Evolutionary conservation across 768 basidiomycete genomes (phyloP), one percentile per base, ranked within the genome.

Genomic region (Hygrophorus pudorinus): DNA sequence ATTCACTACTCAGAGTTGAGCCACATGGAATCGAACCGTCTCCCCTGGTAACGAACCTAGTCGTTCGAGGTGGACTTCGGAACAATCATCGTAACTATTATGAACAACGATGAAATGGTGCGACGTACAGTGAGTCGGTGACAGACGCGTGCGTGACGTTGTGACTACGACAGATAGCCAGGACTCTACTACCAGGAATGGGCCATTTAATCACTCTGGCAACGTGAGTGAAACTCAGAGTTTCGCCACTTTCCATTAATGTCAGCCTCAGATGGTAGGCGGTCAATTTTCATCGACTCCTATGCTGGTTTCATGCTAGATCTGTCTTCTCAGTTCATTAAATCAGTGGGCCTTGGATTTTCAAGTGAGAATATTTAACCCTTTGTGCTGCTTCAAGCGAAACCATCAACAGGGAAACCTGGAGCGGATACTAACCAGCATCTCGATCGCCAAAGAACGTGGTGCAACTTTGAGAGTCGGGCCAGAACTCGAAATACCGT

Each of bases 281-380:
- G 3, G 32, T 2, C 1, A 38, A 9, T 5, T 28, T 31, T 14
- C 11, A 17, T 39, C 40, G 11, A 34, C 24, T 24, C 2, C 29
- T 30, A 21, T 11, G 7, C 18, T 52, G 51, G 48, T 54, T 53
- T 51, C 53, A 49, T 35, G 50, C 33, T 32, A 2, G 21, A 21
- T 46, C 46, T 24, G 18, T 32, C 24, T 50, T 6, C 27, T 44
- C 53, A 94, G 91, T 59, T 92, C 91, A 12, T 69, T 99, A 21
- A 94, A 97, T 56, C 94, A 99, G 64, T 97, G 94, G 91, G 87
- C 96, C 5, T 65, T 98, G 31, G 94, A 97, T 60, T 97, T 97
- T 49, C 80, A 93, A 58, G 92, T 85, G 55, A 49, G 67, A 49
- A 9, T 11, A 33, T 5, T 2, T 7, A 36, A 33, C 20, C n/a